Base-by-base conservation (phyloP, 768 basidiomycete species). In the Mycena galericulata region DNA sequence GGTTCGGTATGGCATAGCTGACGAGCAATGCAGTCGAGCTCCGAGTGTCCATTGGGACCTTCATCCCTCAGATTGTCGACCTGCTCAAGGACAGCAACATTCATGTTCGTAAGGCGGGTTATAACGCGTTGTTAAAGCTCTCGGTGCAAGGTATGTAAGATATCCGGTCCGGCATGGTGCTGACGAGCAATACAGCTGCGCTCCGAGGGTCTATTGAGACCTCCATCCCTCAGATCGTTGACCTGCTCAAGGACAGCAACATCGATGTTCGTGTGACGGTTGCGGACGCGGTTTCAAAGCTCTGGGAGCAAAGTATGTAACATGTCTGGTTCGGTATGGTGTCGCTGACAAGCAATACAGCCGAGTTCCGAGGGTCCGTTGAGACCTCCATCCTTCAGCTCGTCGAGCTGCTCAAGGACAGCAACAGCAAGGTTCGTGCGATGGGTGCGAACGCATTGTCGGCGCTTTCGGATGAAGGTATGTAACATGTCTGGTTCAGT, bases 21-120 rank as follows among this genome's bases (percentile, higher is more conserved):
- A 58, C 18, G 11, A 58, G n/a, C 40, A 45, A n/a, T 58, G 8
- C 56, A 58, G 56, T 29, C 22, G 40, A 58, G 56, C 32, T 58
- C 29, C 41, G 22, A 45, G 40, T 18, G 18, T 45, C 41, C 29
- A 32, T 45, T 32, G 41, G 40, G 56, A 58, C 41, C 6, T 58
- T 2, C 56, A 45, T 58, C 22, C 27, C 41, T 43, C 56, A 22
- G 41, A 58, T 58, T n/a, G 20, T 18, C 20, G 10, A 9, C 54
- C n/a, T n/a, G n/a, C n/a, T n/a, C n/a, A n/a, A n/a, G n/a, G n/a
- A n/a, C n/a, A n/a, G n/a, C n/a, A n/a, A 40, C 45, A 17, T 41
- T 58, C 18, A 41, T 45, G 27, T 45, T 58, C 56, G 56, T 58
- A 5, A 2, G 40, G 41, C 17, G 10, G 40, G 32, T 41, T 17